Evolutionary conservation across 73 alveolate species (phyloP).

Genomic region (Tetrahymena thermophila): DNA sequence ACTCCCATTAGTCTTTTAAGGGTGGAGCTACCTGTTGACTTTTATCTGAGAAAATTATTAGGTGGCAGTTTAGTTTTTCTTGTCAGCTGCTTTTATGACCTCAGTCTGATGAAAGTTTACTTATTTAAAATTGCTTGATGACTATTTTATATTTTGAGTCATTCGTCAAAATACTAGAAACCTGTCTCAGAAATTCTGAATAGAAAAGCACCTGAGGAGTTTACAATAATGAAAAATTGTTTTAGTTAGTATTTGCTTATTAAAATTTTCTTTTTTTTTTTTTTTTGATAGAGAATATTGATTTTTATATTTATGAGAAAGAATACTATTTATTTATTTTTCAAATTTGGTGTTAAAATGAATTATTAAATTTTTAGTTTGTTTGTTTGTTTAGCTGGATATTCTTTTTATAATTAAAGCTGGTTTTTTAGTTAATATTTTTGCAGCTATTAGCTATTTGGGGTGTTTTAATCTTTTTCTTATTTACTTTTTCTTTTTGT

Average conservation of each 20-base stretch:
- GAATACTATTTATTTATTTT: background rate
- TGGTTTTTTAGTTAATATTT: background rate
- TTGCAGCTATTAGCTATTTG: background rate
- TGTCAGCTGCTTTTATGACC: background rate
- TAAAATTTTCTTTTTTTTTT: too few species aligned
- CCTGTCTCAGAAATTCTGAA: background rate
- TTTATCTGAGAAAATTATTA: background rate
- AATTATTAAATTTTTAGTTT: too few species aligned
- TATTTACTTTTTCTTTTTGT: background rate
- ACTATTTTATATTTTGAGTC: background rate
- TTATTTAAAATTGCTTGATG: background rate
- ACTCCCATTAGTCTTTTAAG: background rate
- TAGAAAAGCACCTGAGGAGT: background rate
- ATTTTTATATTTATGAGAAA: too few species aligned
- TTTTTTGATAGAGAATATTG: background rate
- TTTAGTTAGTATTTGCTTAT: too few species aligned
- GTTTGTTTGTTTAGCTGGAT: too few species aligned
- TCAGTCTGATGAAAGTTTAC: background rate
- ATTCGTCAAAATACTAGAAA: background rate
- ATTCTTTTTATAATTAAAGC: too few species aligned
- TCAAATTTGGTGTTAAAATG: background rate
- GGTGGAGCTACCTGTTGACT: background rate
- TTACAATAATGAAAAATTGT: too few species aligned
- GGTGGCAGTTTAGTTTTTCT: background rate
- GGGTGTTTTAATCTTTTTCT: background rate